These are phyloP conservation scores for Coemansia asiatica DNA, from an alignment of 192 early-diverging fungal species.

Conservation along the genomic window DNA sequence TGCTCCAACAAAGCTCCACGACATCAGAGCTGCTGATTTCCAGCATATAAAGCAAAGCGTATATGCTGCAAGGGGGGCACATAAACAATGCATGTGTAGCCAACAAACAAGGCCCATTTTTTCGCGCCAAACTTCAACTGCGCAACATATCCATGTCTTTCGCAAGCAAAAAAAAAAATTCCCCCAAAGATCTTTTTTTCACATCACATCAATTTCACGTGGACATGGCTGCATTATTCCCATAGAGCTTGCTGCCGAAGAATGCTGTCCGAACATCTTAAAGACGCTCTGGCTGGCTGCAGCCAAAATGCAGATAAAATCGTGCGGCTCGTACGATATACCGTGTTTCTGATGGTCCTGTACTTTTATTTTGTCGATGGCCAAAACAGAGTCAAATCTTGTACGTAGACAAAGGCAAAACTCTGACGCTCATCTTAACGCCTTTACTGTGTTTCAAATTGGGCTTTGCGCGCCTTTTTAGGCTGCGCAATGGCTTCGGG, in stretches of 20 bases:
- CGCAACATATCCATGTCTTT: too few relatives aligned
- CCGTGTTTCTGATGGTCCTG: constrained; percentile 49
- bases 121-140: too few relatives aligned
- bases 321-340: constrained; percentile 49
- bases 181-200: too few relatives aligned
- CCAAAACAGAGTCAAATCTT: constrained; percentile 42
- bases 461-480: constrained; percentile 6
- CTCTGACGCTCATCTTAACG: constrained; percentile 47
- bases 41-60: not conserved
- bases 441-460: constrained; percentile 24
- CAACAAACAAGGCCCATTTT: not conserved
- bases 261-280: not conserved
- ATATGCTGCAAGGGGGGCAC: not conserved
- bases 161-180: not conserved
- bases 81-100: not conserved
- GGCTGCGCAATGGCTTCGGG: not conserved
- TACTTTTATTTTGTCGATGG: constrained; percentile 32
- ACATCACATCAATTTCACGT: not conserved
- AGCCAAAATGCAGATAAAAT: not conserved
- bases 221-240: not conserved
- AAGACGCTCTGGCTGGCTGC: not conserved
- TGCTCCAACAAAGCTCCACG: not conserved
- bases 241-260: not conserved
- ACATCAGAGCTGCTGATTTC: not conserved
- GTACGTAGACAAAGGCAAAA: constrained; percentile 41